Base-by-base conservation (phyloP, 116 monocot species). In the Zostera marina region DNA sequence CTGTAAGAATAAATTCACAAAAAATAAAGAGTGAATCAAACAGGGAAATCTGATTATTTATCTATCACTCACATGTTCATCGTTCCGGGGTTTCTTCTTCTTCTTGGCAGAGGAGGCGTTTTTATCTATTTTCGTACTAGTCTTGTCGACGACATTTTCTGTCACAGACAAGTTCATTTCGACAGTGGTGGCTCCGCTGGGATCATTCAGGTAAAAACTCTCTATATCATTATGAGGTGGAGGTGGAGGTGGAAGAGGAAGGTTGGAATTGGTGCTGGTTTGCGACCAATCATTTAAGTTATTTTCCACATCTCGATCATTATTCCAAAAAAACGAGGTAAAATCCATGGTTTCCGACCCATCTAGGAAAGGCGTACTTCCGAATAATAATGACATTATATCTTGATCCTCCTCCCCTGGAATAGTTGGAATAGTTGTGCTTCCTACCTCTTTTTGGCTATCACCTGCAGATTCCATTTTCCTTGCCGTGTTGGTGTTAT, bases 331-430 rank as follows among this genome's bases (percentile, higher is more conserved):
- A 52, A 81, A 55, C 11, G 81, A 64, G 19, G 67, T 44, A 11
- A 52, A 17, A 24, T 52, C 69, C n/a, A 66, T 65, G 66, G 53
- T 47, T 22, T 53, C 39, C 4, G 51, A 63, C 48, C 73, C 75
- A 14, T 42, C 70, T 2, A 65, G 23, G 25, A 66, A 66, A 2
- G 68, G 45, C 25, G 55, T 58, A 0, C 25, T 45, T 15, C 63
- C 66, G 20, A 82, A 52, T 54, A 87, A 64, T 19, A 82, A 74
- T 11, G 74, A 67, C 69, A 87, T 68, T 39, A 82, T 45, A 7
- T 82, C 82, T 14, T 74, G 71, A 47, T 87, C 87, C 19, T 16
- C 17, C 4, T 72, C 72, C 0, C 60, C 53, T 60, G 65, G 64
- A 49, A 49, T 22, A 9, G 67, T 19, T 15, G 74, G 79, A 66